A percentile compares a stretch with the other conserved stretches of the same genome.
Conservation (phyloP, 108 stramenopile species). For the Nitzschia sp. region DNA sequence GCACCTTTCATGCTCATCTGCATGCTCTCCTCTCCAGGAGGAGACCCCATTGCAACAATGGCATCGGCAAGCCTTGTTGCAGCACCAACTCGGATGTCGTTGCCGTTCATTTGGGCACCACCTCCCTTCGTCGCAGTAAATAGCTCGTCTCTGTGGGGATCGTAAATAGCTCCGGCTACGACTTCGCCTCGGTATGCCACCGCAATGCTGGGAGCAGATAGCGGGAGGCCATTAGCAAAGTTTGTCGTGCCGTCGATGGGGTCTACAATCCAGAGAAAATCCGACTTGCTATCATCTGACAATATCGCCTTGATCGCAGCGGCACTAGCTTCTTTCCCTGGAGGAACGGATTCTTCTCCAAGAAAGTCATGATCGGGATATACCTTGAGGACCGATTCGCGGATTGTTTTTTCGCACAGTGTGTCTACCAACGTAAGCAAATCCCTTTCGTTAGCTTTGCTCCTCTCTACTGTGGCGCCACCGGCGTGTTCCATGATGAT, state of each 20-base stretch:
- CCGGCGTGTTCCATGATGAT: constrained; percentile 77
- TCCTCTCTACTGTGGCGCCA: constrained; percentile 66
- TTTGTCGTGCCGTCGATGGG: constrained; percentile 85
- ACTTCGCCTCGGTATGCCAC: constrained; percentile 56
- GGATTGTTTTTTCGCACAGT: constrained; percentile 75
- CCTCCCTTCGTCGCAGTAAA: constrained; percentile 70
- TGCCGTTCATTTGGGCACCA: constrained; percentile 70
- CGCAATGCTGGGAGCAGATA: constrained; percentile 58
- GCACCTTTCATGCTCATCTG: constrained; percentile 69
- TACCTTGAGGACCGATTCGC: constrained; percentile 41
- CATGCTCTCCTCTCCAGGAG: constrained; percentile 68
- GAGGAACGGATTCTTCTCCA: constrained; percentile 72
- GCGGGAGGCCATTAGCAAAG: constrained; percentile 78
- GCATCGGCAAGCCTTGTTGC: constrained; percentile 34
- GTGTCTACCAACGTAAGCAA: constrained; percentile 89
- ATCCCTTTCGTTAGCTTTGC: constrained; percentile 88
- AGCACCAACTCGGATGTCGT: constrained; percentile 45
- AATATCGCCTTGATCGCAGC: constrained; percentile 48
- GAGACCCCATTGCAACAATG: constrained; percentile 71
- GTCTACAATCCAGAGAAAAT: constrained; percentile 67
- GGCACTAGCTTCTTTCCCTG: constrained; percentile 52
- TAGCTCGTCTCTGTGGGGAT: constrained; percentile 73
- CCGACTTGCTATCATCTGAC: background rate
- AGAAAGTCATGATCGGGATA: constrained; percentile 72
- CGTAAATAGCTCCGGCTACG: constrained; percentile 74